A percentile compares a stretch with the other conserved stretches of the same genome.
Evolutionary conservation across 1,284 basidiomycete genomes (phyloP).

Genomic region (Ganoderma resinaceum): DNA sequence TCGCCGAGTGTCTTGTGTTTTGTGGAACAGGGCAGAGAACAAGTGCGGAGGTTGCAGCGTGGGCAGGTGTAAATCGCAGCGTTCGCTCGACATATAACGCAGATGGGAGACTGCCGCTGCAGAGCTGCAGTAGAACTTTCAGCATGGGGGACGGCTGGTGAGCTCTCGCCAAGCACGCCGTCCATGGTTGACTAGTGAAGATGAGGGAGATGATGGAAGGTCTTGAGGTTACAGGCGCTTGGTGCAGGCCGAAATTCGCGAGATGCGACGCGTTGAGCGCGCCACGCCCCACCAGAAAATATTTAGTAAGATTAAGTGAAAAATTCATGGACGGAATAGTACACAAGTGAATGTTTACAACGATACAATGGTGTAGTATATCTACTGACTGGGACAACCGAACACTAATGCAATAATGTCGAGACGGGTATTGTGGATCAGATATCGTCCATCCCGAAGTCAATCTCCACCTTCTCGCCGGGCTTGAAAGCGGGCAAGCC

Average conservation of each 20-base stretch:
- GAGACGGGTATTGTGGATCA: conserved; percentile 44
- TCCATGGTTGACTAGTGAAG: conserved; percentile 15
- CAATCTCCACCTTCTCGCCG: conserved; percentile 95
- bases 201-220: background rate
- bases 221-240: conserved; percentile 1
- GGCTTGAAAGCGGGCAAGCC: conserved; percentile 98
- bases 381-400: conserved; percentile 10
- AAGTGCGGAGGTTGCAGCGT: conserved; percentile 72
- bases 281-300: background rate
- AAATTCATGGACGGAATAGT: background rate
- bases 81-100: conserved; percentile 55
- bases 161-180: background rate
- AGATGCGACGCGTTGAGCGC: conserved; percentile 17
- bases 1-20: conserved; percentile 66
- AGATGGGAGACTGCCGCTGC: conserved; percentile 41
- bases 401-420: background rate
- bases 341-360: conserved; percentile 6
- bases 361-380: conserved; percentile 17
- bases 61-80: conserved; percentile 83
- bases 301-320: background rate
- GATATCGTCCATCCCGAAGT: conserved; percentile 88
- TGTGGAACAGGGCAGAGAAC: conserved; percentile 77
- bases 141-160: conserved; percentile 7
- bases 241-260: conserved; percentile 8
- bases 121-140: conserved; percentile 26